These are phyloP conservation scores for Diaporthe ampelina DNA, from an alignment of 2,329 filamentous ascomycete species.

Conservation along the genomic window DNA sequence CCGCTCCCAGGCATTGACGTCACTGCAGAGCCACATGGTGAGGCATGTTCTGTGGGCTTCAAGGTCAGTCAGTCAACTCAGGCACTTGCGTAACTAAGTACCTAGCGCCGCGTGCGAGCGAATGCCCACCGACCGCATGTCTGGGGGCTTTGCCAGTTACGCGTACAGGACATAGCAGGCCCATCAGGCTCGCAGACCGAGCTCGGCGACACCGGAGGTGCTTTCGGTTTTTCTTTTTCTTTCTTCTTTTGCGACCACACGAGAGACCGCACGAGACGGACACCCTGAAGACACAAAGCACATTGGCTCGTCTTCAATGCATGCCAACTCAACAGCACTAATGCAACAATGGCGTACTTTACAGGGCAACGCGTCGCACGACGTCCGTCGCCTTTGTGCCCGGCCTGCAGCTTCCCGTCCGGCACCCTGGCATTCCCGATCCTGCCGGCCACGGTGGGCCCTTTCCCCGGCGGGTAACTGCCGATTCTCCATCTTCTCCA, in stretches of 20 bases:
- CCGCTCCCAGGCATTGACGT: conserved; percentile 30
- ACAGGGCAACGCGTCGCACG: background rate
- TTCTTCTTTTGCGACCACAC: too few relatives aligned
- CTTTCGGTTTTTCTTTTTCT: background rate
- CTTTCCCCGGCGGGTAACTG: background rate
- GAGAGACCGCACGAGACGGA: background rate
- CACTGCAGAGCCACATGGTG: conserved; percentile 13
- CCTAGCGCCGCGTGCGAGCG: too few relatives aligned
- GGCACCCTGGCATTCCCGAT: conserved; percentile 6
- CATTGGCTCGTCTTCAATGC: background rate
- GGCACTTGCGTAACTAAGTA: too few relatives aligned
- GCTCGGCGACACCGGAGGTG: conserved; percentile 7
- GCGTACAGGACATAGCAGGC: background rate
- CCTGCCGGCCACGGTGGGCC: background rate
- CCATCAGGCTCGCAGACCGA: background rate
- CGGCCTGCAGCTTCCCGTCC: conserved; percentile 11
- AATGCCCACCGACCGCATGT: too few relatives aligned
- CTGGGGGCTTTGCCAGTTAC: background rate
- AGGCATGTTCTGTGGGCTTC: conserved; percentile 12
- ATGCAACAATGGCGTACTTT: too few relatives aligned
- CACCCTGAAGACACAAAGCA: background rate
- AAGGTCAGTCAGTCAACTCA: conserved; percentile 20
- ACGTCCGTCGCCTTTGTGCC: conserved; percentile 8
- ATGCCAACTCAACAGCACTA: background rate
- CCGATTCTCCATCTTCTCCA: conserved; percentile 14